These are phyloP conservation scores for Colletotrichum sp. DNA, from an alignment of 2,329 filamentous ascomycete species.

Conservation along the genomic window DNA sequence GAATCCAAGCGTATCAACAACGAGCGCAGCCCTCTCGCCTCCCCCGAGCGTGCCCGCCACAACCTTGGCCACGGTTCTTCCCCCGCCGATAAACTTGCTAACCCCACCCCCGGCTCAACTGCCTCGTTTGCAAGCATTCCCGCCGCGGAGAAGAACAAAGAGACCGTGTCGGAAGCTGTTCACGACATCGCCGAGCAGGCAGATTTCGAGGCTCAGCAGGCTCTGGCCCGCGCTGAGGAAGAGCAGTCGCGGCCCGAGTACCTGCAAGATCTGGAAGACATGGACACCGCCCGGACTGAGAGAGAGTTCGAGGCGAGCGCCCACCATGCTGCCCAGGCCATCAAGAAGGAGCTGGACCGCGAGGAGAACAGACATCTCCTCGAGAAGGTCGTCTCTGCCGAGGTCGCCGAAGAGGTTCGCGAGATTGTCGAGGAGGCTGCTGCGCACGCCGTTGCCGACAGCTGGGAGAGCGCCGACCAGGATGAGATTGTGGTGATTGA, in stretches of 20 bases:
- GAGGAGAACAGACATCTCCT: conserved; percentile 56
- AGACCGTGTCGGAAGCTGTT: conserved; percentile 75
- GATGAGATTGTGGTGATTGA: conserved; percentile 70
- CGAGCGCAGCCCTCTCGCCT: conserved; percentile 49
- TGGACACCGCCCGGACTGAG: conserved; percentile 56
- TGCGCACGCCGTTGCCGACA: conserved; percentile 73
- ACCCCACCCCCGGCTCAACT: conserved; percentile 22
- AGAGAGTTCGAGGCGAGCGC: conserved; percentile 59
- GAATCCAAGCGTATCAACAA: conserved; percentile 45
- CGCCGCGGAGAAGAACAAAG: conserved; percentile 45
- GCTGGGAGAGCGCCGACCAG: conserved; percentile 88
- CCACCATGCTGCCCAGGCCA: conserved; percentile 48
- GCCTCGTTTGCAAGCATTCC: conserved; percentile 19
- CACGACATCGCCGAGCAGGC: conserved; percentile 64
- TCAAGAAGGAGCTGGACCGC: conserved; percentile 61
- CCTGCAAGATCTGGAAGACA: conserved; percentile 53
- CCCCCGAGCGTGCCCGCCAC: conserved; percentile 47
- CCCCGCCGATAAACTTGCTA: conserved; percentile 19
- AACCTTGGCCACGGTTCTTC: conserved; percentile 40
- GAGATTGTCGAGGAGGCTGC: conserved; percentile 61
- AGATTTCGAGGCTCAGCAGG: conserved; percentile 65
- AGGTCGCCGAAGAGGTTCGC: conserved; percentile 54
- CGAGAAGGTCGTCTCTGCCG: conserved; percentile 57
- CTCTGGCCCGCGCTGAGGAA: conserved; percentile 64
- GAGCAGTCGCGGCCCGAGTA: conserved; percentile 65